Evolutionary conservation across 331 rosid genomes (phyloP).

Genomic region (Telfairia occidentalis): DNA sequence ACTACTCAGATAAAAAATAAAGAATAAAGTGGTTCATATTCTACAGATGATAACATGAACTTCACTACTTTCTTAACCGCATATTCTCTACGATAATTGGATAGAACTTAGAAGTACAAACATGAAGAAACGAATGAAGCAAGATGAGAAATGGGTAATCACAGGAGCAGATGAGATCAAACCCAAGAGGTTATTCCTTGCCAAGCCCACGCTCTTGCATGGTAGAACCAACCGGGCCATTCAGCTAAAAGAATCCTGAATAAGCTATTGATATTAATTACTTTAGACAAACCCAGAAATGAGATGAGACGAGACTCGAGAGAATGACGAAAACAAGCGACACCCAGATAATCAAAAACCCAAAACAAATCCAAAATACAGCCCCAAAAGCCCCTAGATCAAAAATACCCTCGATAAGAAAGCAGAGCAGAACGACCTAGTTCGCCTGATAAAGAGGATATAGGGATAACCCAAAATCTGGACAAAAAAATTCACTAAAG

Average conservation of each 20-base stretch:
- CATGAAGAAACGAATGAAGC: neutral
- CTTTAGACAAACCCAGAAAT: neutral
- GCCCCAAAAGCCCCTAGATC: constrained; percentile 31
- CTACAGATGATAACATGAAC: neutral
- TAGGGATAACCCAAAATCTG: constrained; percentile 37
- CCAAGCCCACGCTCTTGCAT: constrained; percentile 27
- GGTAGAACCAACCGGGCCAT: constrained; percentile 54
- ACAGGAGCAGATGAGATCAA: constrained; percentile 43
- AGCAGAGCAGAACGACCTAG: constrained; percentile 10
- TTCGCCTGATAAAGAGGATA: constrained; percentile 11
- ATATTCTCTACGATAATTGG: neutral
- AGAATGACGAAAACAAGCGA: neutral
- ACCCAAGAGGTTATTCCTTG: constrained; percentile 38
- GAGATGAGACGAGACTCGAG: neutral
- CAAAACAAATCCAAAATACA: constrained; percentile 13
- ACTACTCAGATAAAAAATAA: neutral
- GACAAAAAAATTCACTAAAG: constrained; percentile 24
- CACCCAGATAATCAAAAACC: constrained; percentile 25
- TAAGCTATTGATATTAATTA: constrained; percentile 5
- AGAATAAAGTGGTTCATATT: neutral
- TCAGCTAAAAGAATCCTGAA: constrained; percentile 18
- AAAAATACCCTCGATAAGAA: constrained; percentile 14
- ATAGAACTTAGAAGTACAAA: neutral
- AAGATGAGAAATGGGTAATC: constrained; percentile 23
- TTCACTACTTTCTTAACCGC: neutral